These are phyloP conservation scores for Lactarius vividus DNA, from an alignment of 768 basidiomycete genomes.

Conservation along the genomic window DNA sequence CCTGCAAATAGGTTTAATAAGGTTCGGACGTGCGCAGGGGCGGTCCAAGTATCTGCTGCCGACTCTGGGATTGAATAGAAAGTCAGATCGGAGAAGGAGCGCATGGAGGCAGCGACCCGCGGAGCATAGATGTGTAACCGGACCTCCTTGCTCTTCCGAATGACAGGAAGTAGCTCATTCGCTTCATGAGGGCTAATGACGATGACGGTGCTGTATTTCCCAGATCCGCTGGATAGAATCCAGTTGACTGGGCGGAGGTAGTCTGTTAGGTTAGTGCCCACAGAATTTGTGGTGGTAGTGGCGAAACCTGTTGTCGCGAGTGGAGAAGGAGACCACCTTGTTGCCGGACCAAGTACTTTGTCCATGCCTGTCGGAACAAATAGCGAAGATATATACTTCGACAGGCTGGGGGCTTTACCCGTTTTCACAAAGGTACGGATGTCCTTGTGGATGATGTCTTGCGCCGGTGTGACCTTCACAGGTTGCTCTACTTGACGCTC, in stretches of 20 bases:
- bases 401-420: not conserved
- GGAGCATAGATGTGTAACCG: conserved; percentile 20
- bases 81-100: conserved; percentile 14
- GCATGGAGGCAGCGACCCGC: conserved; percentile 12
- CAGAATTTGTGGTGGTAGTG: not conserved
- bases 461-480: conserved; percentile 5
- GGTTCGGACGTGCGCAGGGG: conserved; percentile 10
- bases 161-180: conserved; percentile 17
- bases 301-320: conserved; percentile 16
- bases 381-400: not conserved
- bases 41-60: not conserved
- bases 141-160: conserved; percentile 17
- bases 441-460: not conserved
- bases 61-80: conserved; percentile 9
- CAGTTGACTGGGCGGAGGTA: conserved; percentile 23
- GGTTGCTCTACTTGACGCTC: conserved; percentile 18
- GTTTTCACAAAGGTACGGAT: conserved; percentile 16
- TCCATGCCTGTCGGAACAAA: conserved; percentile 1
- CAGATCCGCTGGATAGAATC: conserved; percentile 19
- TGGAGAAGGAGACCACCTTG: conserved; percentile 16
- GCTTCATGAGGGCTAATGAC: conserved; percentile 21
- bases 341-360: not conserved
- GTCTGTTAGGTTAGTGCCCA: not conserved
- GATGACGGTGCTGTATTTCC: conserved; percentile 6
- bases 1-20: conserved; percentile 20